Evolutionary conservation across 169 alveolate genomes (phyloP).

Genomic region (Plasmodium blacklocki): DNA sequence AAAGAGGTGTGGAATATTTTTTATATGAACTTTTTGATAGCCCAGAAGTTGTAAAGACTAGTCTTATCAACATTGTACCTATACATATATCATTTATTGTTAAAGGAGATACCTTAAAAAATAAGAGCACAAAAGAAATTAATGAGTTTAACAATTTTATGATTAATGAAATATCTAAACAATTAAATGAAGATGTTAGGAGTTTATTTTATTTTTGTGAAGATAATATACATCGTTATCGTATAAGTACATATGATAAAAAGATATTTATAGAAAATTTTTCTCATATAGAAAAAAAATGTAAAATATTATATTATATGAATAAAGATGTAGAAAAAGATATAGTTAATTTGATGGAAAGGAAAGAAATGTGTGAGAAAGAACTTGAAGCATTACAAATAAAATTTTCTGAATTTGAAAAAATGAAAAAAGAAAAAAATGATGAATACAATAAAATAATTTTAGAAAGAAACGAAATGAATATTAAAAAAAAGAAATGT

Average conservation of each 20-base stretch:
- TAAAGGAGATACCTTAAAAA: conserved; percentile 37
- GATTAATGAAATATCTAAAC: conserved; percentile 79
- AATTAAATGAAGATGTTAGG: conserved; percentile 74
- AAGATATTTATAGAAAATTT: conserved; percentile 28
- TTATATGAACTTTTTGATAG: conserved; percentile 79
- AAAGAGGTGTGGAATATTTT: conserved; percentile 79
- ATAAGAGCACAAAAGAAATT: conserved; percentile 29
- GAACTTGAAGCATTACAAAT: conserved; percentile 38
- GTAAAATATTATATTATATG: conserved; percentile 34
- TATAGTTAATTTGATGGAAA: conserved; percentile 8
- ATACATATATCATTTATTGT: conserved; percentile 75
- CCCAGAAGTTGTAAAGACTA: conserved; percentile 47
- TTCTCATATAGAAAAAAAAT: conserved; percentile 17
- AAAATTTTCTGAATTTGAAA: conserved; percentile 14
- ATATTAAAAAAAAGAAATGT: conserved; percentile 73
- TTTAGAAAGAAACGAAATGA: conserved; percentile 49
- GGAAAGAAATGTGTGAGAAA: conserved; percentile 26
- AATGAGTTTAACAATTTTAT: conserved; percentile 76
- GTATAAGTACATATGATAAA: conserved; percentile 39
- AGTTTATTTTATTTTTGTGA: conserved; percentile 61
- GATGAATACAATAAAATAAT: conserved; percentile 78
- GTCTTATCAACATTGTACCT: conserved; percentile 64
- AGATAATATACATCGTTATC: conserved; percentile 31
- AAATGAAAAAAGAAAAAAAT: conserved; percentile 53
- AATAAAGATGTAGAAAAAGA: conserved; percentile 35